A percentile compares a stretch with the other conserved stretches of the same genome.
Evolutionary conservation across 2,329 filamentous ascomycete genomes (phyloP).

Genomic region (Aspergillus cejpii): DNA sequence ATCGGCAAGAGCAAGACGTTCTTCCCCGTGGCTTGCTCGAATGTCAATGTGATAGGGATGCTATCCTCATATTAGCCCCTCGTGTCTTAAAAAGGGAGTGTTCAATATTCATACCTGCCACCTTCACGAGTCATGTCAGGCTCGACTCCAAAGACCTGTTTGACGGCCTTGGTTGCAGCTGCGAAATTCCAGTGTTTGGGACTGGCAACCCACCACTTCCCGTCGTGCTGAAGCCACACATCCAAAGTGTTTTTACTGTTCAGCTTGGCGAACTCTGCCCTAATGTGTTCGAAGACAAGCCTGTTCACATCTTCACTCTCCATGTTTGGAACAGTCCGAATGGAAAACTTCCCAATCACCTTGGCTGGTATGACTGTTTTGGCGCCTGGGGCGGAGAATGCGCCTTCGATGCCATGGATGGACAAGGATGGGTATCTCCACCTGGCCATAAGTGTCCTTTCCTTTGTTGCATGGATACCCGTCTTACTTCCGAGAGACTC

Average conservation of each 20-base stretch:
- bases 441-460: conserved; percentile 85
- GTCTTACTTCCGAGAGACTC: conserved; percentile 86
- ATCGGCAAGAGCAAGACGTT: conserved; percentile 93
- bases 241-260: conserved; percentile 87
- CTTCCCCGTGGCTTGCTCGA: conserved; percentile 96
- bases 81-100: conserved; percentile 2
- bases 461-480: conserved; percentile 80
- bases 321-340: conserved; percentile 97
- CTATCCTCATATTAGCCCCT: conserved; percentile 44
- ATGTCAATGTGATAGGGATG: conserved; percentile 93
- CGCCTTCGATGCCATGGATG: conserved; percentile 89
- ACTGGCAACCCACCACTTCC: conserved; percentile 98
- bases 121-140: conserved; percentile 95
- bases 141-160: conserved; percentile 87
- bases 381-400: conserved; percentile 84
- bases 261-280: conserved; percentile 77
- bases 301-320: conserved; percentile 83
- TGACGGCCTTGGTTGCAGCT: conserved; percentile 88
- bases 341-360: conserved; percentile 96
- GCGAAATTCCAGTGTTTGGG: conserved; percentile 99
- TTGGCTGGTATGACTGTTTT: conserved; percentile 99
- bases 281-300: conserved; percentile 74
- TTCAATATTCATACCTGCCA: conserved; percentile 57
- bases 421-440: conserved; percentile 95
- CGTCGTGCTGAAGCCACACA: conserved; percentile 75